Base-by-base conservation (phyloP, 441 rosid species). In the Aleurites moluccanus region DNA sequence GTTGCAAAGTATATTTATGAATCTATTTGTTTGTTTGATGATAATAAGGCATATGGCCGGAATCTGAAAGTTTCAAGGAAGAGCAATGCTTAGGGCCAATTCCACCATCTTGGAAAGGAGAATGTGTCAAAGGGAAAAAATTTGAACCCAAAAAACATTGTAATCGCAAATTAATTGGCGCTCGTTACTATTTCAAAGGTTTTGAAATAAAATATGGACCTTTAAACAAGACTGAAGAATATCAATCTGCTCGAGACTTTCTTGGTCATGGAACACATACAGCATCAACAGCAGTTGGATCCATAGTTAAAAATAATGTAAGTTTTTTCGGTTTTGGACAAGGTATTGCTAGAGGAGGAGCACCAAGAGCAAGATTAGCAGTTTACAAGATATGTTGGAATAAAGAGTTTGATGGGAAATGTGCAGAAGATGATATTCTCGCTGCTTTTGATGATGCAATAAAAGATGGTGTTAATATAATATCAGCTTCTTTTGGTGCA, bases 31-130 rank as follows among this genome's bases (percentile, higher is more conserved):
- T 28, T 69, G 21, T 44, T 52, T 52, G 9, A 9, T 47, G 53
- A 40, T 67, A 6, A 21, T 52, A 78, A 88, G 97, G 95, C 18
- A 73, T 90, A 73, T 90, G 95, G 97, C 95, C 92, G 6, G 93
- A 89, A 80, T 85, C 91, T 3, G 72, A 83, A 72, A 88, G 91
- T 75, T 90, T 90, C 72, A 78, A 64, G 55, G 91, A 85, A 75
- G 67, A 80, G 23, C 68, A 61, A 7, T 76, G 77, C 50, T 61
- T 79, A 18, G 80, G 83, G 55, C 87, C 91, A 10, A 73, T 88
- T 63, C 97, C 92, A 70, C 21, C 77, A 8, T 72, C 72, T 1
- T 91, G 91, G 97, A 88, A 79, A 6, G 97, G 94, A 73, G 49
- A 52, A 75, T 91, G 97, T 73, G 79, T 79, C 14, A 40, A 75